Base-by-base conservation (phyloP, 805 yeast species). In the Monosporozyma aerobia region DNA sequence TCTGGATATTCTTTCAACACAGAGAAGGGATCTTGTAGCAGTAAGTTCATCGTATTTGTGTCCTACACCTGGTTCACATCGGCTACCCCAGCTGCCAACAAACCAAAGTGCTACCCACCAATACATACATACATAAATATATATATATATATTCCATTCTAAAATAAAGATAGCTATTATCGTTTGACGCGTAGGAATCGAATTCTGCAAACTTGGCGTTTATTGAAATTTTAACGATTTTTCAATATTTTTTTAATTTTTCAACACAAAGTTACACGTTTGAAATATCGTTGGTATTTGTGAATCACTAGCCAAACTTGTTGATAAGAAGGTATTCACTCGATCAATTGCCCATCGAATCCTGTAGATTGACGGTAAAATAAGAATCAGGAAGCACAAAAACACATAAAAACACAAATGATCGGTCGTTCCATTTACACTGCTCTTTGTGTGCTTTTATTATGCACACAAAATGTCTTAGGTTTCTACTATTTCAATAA, bases 1-100 rank as follows among this genome's bases (percentile, higher is more conserved):
- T 90, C 96, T 0, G 98, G 98, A 61, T 79, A 90, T 63, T 90
- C 98, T 62, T 88, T 89, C 22, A 95, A 84, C 23, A 92, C 90
- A 1, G 92, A 81, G 67, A 89, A 88, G 3, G 97, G 97, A 68
- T 90, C 98, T 57, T 87, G 79, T 25, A 92, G 75, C 9, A 94
- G 76, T 35, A 90, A 73, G 67, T 90, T 90, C 60, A 68, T 64
- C 57, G n/a, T 35, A 35, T 35, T 32, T n/a, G 13, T 14, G 16
- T 35, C 41, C 27, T n/a, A 5, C 16, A 8, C n/a, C 7, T 2
- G 13, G 11, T 32, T 32, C 11, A 32, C 14, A 13, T 32, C 14
- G 14, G 11, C 14, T 9, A 32, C 7, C 35, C 35, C 29, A 27
- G 29, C 29, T 27, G 29, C 19, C 19, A 27, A 7, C 1, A 7